Conservation (phyloP, 2,329 filamentous ascomycete species). For the Fusarium agapanthi region DNA sequence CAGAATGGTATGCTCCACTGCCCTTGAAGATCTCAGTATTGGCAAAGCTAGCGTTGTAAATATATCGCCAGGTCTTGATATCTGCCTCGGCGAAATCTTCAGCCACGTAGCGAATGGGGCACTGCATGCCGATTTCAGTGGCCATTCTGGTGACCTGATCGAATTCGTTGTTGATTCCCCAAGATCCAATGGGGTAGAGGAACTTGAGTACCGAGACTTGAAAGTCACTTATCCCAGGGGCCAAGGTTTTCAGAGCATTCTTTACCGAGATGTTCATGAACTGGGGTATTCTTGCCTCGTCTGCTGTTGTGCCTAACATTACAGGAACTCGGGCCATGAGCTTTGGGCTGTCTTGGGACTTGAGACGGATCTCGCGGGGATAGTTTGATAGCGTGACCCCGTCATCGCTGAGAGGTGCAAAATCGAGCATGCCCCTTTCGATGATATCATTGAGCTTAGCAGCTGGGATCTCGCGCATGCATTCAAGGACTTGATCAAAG, state of each 20-base stretch:
- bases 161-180: constrained; percentile 25
- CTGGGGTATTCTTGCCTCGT: constrained; percentile 29
- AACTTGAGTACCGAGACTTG: constrained; percentile 8
- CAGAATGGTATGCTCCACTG: constrained; percentile 57
- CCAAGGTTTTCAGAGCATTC: not conserved
- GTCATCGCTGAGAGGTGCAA: constrained; percentile 34
- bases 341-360: not conserved
- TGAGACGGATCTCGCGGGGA: constrained; percentile 14
- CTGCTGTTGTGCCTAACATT: constrained; percentile 34
- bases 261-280: not conserved
- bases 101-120: constrained; percentile 36
- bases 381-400: constrained; percentile 34
- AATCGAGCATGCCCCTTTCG: constrained; percentile 29
- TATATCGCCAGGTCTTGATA: constrained; percentile 55
- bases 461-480: constrained; percentile 37
- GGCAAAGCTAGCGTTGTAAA: constrained; percentile 58
- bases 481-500: constrained; percentile 16
- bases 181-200: constrained; percentile 27
- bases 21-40: constrained; percentile 52
- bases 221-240: not conserved
- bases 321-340: constrained; percentile 39
- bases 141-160: constrained; percentile 25
- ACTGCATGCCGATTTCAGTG: constrained; percentile 37
- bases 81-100: constrained; percentile 45
- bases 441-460: constrained; percentile 21